Base-by-base conservation (phyloP, 1,284 basidiomycete genomes). In the Tilletia setariae region DNA sequence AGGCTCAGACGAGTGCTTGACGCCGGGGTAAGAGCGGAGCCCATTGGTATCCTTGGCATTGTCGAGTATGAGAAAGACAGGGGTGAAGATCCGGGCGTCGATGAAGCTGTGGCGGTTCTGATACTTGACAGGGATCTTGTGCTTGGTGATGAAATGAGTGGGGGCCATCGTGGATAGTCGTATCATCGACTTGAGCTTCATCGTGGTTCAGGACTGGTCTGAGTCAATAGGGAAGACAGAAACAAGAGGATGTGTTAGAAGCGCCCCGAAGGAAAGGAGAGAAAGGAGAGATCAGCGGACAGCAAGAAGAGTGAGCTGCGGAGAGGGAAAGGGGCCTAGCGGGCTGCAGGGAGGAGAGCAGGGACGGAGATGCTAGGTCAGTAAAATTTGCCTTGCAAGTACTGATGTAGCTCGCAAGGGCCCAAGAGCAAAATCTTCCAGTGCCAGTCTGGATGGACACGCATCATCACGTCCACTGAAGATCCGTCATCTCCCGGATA, bases 1-100 rank as follows among this genome's bases (percentile, higher is more conserved):
- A 71, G 68, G 1, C 66, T 68, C 47, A 73, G 74, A 7, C 65
- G 68, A 62, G 68, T 69, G 53, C 66, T 70, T 71, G 47, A 77
- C 76, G 65, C 70, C 70, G 16, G 72, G 74, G 42, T 70, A 72
- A 11, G 64, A 65, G 4, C 63, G 68, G 43, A 77, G 72, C 25
- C 67, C 67, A 25, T 69, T 59, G 46, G 70, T 68, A 67, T 77
- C 76, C 21, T 73, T 68, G 32, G 72, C 74, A 42, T 43, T 69
- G 68, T 77, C 65, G 59, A 77, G 74, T 44, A 69, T 59, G 61
- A 77, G 70, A 28, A 66, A 70, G 63, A 75, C 68, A 35, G 74
- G 74, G 4, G 74, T 69, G 53, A 77, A 77, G 16, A 71, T 72
- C 16, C 66, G 43, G 51, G 74, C 69, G 42, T 77, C 72, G 28